phyloP scores from a whole-genome alignment of 2,329 filamentous ascomycete species.

The Apiospora koreana region DNA sequence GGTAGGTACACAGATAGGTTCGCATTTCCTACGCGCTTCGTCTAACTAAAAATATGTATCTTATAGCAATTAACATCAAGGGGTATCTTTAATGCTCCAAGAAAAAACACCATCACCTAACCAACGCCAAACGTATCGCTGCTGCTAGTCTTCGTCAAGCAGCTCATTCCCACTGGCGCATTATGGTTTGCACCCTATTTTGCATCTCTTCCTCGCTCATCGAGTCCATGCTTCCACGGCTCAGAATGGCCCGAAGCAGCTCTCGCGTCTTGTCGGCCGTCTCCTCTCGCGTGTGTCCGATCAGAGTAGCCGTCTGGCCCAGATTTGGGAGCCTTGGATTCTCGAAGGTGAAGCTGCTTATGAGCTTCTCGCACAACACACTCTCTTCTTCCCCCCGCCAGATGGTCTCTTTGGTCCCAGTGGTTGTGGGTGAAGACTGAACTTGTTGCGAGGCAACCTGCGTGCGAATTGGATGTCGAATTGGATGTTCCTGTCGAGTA shows the following conservation, averaged over 20 bases:
- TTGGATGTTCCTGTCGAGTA: constrained; percentile 16
- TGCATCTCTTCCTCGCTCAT: constrained; percentile 14
- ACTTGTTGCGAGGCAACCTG: not conserved
- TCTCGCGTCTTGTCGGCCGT: constrained; percentile 23
- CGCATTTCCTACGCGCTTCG: not conserved
- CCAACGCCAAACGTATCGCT: not conserved
- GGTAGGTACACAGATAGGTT: too few species aligned
- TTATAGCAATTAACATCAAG: not conserved
- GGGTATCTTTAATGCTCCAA: constrained; percentile 2
- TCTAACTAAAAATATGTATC: not conserved
- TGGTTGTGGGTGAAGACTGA: not conserved
- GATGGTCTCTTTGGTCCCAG: not conserved
- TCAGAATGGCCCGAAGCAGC: constrained; percentile 26
- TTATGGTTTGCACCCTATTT: constrained; percentile 19
- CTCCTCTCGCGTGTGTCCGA: not conserved
- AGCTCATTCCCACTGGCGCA: constrained; percentile 20
- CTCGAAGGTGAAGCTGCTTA: not conserved
- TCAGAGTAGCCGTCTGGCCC: not conserved
- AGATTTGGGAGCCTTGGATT: not conserved
- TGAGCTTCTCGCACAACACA: not conserved
- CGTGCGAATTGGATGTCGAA: not conserved
- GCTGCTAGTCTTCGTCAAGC: not conserved
- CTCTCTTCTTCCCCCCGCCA: not conserved
- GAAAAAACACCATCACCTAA: not conserved
- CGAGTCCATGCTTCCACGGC: constrained; percentile 19